Conservation (phyloP, 805 yeast species). For the Nakazawaea peltata region DNA sequence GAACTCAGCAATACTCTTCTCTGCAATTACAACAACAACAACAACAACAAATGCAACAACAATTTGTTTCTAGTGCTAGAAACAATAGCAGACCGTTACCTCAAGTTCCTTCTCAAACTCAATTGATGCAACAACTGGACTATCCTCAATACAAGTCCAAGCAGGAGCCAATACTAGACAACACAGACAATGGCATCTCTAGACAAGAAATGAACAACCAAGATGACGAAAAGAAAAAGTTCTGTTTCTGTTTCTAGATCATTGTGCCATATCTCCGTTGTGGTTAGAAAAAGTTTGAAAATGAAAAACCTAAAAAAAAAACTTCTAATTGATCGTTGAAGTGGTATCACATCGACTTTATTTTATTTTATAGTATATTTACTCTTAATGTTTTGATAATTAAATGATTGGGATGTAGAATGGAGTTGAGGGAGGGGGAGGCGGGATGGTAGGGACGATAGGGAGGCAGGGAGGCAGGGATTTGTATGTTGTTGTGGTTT, state of each 20-base stretch:
- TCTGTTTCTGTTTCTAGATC: conserved; percentile 9
- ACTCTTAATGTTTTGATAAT: too few relatives aligned
- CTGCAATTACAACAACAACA: conserved; percentile 5
- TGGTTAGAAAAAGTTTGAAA: neutral
- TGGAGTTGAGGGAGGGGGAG: too few relatives aligned
- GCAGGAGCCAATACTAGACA: conserved; percentile 6
- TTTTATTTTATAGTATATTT: too few relatives aligned
- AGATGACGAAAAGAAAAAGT: conserved; percentile 5
- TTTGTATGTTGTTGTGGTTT: too few relatives aligned
- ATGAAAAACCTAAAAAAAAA: neutral
- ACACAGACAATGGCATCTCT: neutral
- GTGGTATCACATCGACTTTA: too few relatives aligned
- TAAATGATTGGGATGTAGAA: too few relatives aligned
- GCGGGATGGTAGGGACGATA: too few relatives aligned
- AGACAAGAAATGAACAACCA: neutral
- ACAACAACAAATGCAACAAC: conserved; percentile 9
- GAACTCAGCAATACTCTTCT: neutral
- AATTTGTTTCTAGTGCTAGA: conserved; percentile 12
- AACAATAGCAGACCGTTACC: conserved; percentile 9
- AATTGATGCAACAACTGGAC: conserved; percentile 7
- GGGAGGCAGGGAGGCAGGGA: too few relatives aligned
- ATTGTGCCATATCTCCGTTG: neutral
- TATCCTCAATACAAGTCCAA: conserved; percentile 10
- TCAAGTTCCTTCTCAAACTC: conserved; percentile 9
- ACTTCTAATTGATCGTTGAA: neutral